Conservation (phyloP, 73 alveolate genomes). For the Breviolum minutum region DNA sequence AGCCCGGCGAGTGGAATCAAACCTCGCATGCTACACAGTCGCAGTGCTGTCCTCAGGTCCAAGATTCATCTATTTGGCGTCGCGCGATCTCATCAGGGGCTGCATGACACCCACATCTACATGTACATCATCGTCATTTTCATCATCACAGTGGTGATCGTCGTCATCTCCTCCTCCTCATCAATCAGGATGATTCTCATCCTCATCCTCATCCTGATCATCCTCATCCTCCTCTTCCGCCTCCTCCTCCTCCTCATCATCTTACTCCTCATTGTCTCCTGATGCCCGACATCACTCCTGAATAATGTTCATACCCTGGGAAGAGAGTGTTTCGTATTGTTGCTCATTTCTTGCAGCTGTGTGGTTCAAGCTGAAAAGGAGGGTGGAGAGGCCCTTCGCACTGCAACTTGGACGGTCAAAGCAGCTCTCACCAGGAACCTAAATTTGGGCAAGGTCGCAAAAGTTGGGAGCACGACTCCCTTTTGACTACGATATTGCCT, state of each 20-base stretch:
- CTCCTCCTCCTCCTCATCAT: not conserved
- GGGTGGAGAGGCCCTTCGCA: slow-evolving; percentile 35
- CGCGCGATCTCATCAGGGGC: not conserved
- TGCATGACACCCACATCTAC: not conserved
- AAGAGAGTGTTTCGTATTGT: not conserved
- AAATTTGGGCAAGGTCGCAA: too few relatives aligned
- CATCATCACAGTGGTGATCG: not conserved
- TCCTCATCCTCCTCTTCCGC: not conserved
- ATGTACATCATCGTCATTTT: not conserved
- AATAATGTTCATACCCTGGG: not conserved
- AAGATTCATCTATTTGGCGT: not conserved
- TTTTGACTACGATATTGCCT: not conserved
- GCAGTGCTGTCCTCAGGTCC: slow-evolving; percentile 8
- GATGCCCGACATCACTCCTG: not conserved
- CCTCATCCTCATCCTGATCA: not conserved
- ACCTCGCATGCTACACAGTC: slow-evolving; percentile 61
- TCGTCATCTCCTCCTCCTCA: not conserved
- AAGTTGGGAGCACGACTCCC: not conserved
- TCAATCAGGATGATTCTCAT: not conserved
- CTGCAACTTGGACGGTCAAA: not conserved
- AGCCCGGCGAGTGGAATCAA: not conserved
- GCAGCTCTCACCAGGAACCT: too few relatives aligned
- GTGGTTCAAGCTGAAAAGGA: slow-evolving; percentile 2
- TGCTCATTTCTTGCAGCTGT: not conserved
- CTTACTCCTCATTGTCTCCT: not conserved